A percentile compares a stretch with the other conserved stretches of the same genome.
Evolutionary conservation across 2,329 filamentous ascomycete species (phyloP).

Genomic region (Decorospora gaudefroyi): DNA sequence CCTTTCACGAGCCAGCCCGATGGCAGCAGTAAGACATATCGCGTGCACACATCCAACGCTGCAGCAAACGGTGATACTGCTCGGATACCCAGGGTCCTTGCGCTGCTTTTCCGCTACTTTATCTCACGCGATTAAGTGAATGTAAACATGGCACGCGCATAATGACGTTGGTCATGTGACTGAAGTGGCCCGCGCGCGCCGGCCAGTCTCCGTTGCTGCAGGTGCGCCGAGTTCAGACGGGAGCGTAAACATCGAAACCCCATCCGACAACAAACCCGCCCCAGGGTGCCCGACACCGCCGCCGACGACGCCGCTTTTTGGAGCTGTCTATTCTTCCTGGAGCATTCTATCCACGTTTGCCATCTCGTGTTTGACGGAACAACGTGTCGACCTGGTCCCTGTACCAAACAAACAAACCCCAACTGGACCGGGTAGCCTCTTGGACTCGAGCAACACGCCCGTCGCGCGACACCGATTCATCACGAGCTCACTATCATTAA

Average conservation of each 20-base stretch:
- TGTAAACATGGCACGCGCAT: conserved; percentile 9
- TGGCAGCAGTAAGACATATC: conserved; percentile 9
- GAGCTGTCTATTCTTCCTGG: conserved; percentile 23
- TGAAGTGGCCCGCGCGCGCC: conserved; percentile 10
- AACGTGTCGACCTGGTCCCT: conserved; percentile 16
- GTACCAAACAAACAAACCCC: conserved; percentile 27
- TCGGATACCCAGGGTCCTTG: not conserved
- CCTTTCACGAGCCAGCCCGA: conserved; percentile 40
- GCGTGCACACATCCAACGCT: conserved; percentile 6
- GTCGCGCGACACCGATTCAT: conserved; percentile 2
- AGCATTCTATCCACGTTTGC: conserved; percentile 17
- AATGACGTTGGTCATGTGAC: conserved; percentile 21
- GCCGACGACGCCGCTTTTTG: conserved; percentile 26
- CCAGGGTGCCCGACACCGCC: conserved; percentile 24
- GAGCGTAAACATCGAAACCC: conserved; percentile 29
- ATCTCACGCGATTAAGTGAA: conserved; percentile 9
- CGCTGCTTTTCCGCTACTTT: not conserved
- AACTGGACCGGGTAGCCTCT: conserved; percentile 5
- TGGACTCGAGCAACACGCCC: conserved; percentile 6
- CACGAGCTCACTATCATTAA: not conserved
- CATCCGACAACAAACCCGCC: conserved; percentile 33
- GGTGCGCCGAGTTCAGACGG: conserved; percentile 23
- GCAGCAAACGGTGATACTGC: conserved; percentile 3
- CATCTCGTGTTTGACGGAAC: conserved; percentile 11
- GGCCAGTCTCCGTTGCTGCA: conserved; percentile 28